Evolutionary conservation across 371 early-diverging fungal species (phyloP), one percentile per base, ranked within the genome.

Genomic region (Saksenaea vasiformis): DNA sequence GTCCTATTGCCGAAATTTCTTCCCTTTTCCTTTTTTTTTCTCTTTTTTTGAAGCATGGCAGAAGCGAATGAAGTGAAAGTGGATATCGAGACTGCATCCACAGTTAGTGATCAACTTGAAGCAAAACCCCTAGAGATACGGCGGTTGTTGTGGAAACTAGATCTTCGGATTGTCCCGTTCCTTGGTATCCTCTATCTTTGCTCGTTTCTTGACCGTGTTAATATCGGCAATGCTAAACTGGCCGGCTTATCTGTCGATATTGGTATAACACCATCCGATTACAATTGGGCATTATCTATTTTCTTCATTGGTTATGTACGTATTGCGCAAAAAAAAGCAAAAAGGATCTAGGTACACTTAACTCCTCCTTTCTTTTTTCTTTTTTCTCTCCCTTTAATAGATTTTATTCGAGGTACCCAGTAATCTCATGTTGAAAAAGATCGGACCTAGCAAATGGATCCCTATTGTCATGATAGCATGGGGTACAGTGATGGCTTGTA

Each of bases 371-470:
- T n/a, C n/a, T n/a, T n/a, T n/a, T n/a, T n/a, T n/a, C n/a, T n/a
- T n/a, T n/a, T n/a, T n/a, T n/a, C n/a, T n/a, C n/a, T n/a, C n/a
- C n/a, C n/a, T n/a, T n/a, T n/a, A n/a, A n/a, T 73, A 85, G 83
- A 75, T 88, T 54, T 39, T 89, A 31, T 84, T 86, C 60, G 91
- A 92, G 66, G 72, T 89, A 24, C 90, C 91, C 5, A 89, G 89
- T 51, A 92, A 91, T 68, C 71, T 92, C 59, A 63, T 90, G 71
- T 77, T 89, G 47, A 89, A 92, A 56, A 72, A 65, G 3, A 62
- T 90, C 43, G 85, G 87, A 8, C 87, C 92, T 8, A 79, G 81
- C 19, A 61, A 67, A 34, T 90, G 92, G 95, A 86, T 95, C 51
- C 86, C 92, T 3, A 72, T 87, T 15, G 78, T 85, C 34, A 80